These are phyloP conservation scores for Keithomyces neogunnii DNA, from an alignment of 2,329 filamentous ascomycete genomes.

Conservation along the genomic window DNA sequence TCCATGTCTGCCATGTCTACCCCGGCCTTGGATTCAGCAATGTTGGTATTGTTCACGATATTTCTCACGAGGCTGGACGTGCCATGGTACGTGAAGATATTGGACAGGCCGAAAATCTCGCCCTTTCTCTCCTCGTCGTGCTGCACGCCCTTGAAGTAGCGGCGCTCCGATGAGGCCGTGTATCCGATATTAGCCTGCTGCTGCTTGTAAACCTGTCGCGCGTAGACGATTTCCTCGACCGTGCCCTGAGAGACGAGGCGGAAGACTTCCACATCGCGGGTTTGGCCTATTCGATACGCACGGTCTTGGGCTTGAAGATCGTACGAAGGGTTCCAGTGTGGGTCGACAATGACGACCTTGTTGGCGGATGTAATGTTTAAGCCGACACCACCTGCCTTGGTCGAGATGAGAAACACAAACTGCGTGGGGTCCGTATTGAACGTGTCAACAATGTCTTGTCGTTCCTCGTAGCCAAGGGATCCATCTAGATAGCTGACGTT, in stretches of 20 bases:
- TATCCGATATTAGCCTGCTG: conserved; percentile 98
- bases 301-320: conserved; percentile 95
- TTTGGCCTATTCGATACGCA: conserved; percentile 91
- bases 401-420: conserved; percentile 95
- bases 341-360: conserved; percentile 94
- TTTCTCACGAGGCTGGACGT: conserved; percentile 79
- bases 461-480: conserved; percentile 71
- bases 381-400: conserved; percentile 84
- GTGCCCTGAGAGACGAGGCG: conserved; percentile 84
- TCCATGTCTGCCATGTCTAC: conserved; percentile 74
- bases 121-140: conserved; percentile 74
- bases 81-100: conserved; percentile 75
- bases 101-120: conserved; percentile 85
- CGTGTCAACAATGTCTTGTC: conserved; percentile 72
- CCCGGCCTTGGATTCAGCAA: conserved; percentile 84
- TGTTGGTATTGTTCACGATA: conserved; percentile 97
- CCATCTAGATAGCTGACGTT: conserved; percentile 89
- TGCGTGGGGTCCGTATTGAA: conserved; percentile 84
- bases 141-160: conserved; percentile 94
- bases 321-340: conserved; percentile 94
- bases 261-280: conserved; percentile 89
- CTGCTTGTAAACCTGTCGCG: conserved; percentile 96
- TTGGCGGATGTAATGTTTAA: conserved; percentile 97
- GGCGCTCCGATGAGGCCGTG: conserved; percentile 80
- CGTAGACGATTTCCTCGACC: conserved; percentile 95